Evolutionary conservation across 2,329 filamentous ascomycete species (phyloP).

Genomic region (Claviceps arundinis): DNA sequence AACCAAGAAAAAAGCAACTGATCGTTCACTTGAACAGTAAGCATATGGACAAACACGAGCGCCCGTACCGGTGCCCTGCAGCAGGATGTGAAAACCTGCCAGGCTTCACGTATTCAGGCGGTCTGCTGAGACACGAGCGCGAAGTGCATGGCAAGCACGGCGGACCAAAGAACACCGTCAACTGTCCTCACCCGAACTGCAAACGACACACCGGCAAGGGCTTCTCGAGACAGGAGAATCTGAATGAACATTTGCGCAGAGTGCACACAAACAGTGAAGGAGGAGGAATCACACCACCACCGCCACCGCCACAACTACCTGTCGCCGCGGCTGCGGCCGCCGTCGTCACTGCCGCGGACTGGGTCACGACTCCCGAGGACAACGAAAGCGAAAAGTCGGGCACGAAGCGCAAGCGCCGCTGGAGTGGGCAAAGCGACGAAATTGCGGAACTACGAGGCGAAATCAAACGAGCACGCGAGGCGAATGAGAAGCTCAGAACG

Average conservation of each 20-base stretch:
- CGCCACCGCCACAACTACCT: constrained; percentile 6
- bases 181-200: constrained; percentile 77
- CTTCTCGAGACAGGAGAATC: constrained; percentile 86
- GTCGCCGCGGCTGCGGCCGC: not conserved
- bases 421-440: constrained; percentile 26
- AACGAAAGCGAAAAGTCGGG: constrained; percentile 32
- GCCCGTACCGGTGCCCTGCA: constrained; percentile 75
- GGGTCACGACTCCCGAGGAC: constrained; percentile 28
- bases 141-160: constrained; percentile 89
- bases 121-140: constrained; percentile 76
- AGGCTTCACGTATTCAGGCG: constrained; percentile 90
- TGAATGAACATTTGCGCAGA: constrained; percentile 82
- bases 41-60: constrained; percentile 96
- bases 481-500: constrained; percentile 45
- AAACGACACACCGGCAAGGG: constrained; percentile 80
- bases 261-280: constrained; percentile 53
- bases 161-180: constrained; percentile 73
- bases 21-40: constrained; percentile 50
- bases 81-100: constrained; percentile 82
- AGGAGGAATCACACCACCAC: constrained; percentile 16
- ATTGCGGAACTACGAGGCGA: constrained; percentile 48
- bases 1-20: constrained; percentile 4
- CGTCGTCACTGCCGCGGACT: constrained; percentile 12
- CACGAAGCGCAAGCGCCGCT: constrained; percentile 34
- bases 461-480: constrained; percentile 51